A percentile compares a stretch with the other conserved stretches of the same genome.
Evolutionary conservation across 2,329 filamentous ascomycete species (phyloP).

Genomic region (Ceratocystis cubensis): DNA sequence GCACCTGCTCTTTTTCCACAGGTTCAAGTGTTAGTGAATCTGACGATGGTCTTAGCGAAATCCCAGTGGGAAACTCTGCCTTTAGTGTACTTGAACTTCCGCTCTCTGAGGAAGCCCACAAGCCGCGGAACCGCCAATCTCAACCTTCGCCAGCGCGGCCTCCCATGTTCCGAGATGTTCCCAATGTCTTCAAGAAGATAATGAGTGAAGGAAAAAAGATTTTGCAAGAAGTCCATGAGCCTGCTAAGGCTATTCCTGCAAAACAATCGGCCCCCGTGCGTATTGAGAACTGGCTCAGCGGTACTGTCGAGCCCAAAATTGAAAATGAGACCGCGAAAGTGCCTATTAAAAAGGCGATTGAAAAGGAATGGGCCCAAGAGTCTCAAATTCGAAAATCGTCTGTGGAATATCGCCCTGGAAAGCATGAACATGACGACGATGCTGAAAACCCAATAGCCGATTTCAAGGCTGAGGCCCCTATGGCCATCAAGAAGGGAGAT

Average conservation of each 20-base stretch:
- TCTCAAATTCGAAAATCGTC: conserved; percentile 19
- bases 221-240: conserved; percentile 47
- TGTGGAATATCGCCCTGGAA: conserved; percentile 5
- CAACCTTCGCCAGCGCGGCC: conserved; percentile 34
- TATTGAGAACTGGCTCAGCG: conserved; percentile 54
- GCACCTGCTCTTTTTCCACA: conserved; percentile 18
- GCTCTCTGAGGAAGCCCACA: conserved; percentile 35
- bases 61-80: conserved; percentile 53
- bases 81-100: conserved; percentile 52
- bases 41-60: conserved; percentile 32
- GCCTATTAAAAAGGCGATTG: conserved; percentile 28
- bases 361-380: conserved; percentile 27
- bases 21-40: conserved; percentile 29
- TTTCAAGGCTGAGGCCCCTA: not conserved
- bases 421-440: not conserved
- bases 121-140: conserved; percentile 27
- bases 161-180: conserved; percentile 46
- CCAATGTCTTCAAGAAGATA: conserved; percentile 53
- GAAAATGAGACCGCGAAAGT: conserved; percentile 28
- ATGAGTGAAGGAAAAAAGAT: conserved; percentile 53
- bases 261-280: conserved; percentile 44
- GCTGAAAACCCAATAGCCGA: not conserved
- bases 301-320: conserved; percentile 50
- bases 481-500: conserved; percentile 2
- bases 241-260: conserved; percentile 34